phyloP scores from a whole-genome alignment of 192 early-diverging fungal species.

The Piromyces finnis region DNA sequence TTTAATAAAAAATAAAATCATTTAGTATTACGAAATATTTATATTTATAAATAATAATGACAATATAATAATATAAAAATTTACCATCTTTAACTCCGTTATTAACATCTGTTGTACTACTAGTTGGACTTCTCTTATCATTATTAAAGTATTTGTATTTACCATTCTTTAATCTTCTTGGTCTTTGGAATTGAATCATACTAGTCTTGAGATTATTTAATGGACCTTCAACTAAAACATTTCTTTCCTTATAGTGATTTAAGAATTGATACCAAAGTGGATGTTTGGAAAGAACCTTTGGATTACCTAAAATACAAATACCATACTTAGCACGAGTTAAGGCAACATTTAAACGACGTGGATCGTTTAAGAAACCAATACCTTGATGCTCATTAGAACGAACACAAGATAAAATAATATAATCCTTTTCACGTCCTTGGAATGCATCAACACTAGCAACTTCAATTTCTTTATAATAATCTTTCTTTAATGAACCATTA shows the following conservation, averaged over 20 bases:
- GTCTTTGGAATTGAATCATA: slow-evolving; percentile 64
- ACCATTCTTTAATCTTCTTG: slow-evolving; percentile 5
- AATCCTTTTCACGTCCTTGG: slow-evolving; percentile 98
- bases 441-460: slow-evolving; percentile 98
- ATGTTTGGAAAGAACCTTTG: slow-evolving; percentile 82
- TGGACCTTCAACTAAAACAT: slow-evolving; percentile 82
- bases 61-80: neutral
- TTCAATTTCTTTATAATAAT: slow-evolving; percentile 96
- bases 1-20: too few relatives aligned
- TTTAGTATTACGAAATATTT: too few relatives aligned
- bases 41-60: too few relatives aligned
- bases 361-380: slow-evolving; percentile 83
- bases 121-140: neutral
- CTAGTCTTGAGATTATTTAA: slow-evolving; percentile 72
- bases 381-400: slow-evolving; percentile 95
- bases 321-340: slow-evolving; percentile 86
- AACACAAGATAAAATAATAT: slow-evolving; percentile 94
- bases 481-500: slow-evolving; percentile 72
- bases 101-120: neutral
- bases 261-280: slow-evolving; percentile 93
- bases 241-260: slow-evolving; percentile 75
- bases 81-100: neutral
- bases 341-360: slow-evolving; percentile 78
- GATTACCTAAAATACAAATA: slow-evolving; percentile 84
- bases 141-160: neutral